A percentile compares a stretch with the other conserved stretches of the same genome.
phyloP scores from a whole-genome alignment of 176 grass and related monocot genomes.

The Tuctoria greenei region DNA sequence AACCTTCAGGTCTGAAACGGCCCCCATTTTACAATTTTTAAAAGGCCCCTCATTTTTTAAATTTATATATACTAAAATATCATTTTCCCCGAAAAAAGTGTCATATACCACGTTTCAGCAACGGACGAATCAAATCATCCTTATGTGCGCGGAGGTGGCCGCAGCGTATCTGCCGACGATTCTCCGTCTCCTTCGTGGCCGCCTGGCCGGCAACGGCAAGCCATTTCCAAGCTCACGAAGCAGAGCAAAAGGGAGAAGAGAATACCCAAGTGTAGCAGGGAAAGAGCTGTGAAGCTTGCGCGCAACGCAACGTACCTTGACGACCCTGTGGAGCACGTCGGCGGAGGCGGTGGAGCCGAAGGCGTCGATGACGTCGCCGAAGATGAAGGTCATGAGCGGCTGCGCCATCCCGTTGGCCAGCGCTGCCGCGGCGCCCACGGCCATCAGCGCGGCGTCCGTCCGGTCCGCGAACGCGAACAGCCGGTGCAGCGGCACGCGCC shows the following conservation, averaged over 20 bases:
- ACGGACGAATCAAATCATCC: neutral
- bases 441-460: constrained; percentile 59
- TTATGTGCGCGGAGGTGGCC: neutral
- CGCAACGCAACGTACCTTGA: neutral
- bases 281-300: too few species aligned
- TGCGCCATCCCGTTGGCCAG: constrained; percentile 61
- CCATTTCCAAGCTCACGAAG: constrained; percentile 8
- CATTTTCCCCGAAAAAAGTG: too few species aligned
- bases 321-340: constrained; percentile 20
- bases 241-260: neutral
- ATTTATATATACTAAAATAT: too few species aligned
- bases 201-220: neutral
- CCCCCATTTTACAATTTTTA: too few species aligned
- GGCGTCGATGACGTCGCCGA: constrained; percentile 67
- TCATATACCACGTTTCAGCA: too few species aligned
- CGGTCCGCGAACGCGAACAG: constrained; percentile 64
- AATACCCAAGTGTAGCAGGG: neutral
- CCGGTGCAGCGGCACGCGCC: constrained; percentile 48
- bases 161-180: neutral
- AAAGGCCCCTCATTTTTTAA: too few species aligned
- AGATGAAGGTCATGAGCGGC: constrained; percentile 75
- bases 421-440: constrained; percentile 38
- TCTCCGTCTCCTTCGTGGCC: neutral
- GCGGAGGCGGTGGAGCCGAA: constrained; percentile 44
- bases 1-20: too few species aligned